Evolutionary conservation across 495 filamentous ascomycete species (phyloP).

Genomic region (Podospora pseudoanserina): DNA sequence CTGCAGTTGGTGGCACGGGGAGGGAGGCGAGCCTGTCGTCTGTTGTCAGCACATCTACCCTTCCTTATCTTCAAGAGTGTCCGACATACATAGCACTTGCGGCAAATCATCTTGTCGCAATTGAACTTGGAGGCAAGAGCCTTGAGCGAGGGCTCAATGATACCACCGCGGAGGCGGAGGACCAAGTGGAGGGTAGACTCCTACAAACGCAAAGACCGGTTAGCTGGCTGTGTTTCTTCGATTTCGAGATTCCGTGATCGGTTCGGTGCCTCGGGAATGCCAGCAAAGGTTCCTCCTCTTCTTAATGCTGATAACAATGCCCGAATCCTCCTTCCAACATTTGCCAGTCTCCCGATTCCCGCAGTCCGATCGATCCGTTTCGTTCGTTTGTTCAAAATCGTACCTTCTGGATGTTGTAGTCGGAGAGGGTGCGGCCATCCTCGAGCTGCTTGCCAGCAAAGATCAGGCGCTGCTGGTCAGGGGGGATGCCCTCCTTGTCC

Average conservation of each 20-base stretch:
- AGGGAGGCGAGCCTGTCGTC: slow-evolving; percentile 78
- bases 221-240: slow-evolving; percentile 2
- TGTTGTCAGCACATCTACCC: slow-evolving; percentile 16
- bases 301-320: not conserved
- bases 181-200: slow-evolving; percentile 99
- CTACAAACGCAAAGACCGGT: slow-evolving; percentile 42
- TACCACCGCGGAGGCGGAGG: slow-evolving; percentile 98
- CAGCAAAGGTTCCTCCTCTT: slow-evolving; percentile 11
- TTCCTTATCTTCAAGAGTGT: not conserved
- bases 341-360: slow-evolving; percentile 7
- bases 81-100: slow-evolving; percentile 79
- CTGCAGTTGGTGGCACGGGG: slow-evolving; percentile 99
- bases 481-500: slow-evolving; percentile 99
- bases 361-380: slow-evolving; percentile 11
- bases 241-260: not conserved
- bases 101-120: slow-evolving; percentile 99
- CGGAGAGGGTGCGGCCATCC: slow-evolving; percentile 95
- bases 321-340: not conserved
- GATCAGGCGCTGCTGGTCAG: slow-evolving; percentile 98
- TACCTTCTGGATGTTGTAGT: slow-evolving; percentile 99
- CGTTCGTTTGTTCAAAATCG: slow-evolving; percentile 25
- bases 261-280: slow-evolving; percentile 10
- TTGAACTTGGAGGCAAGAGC: slow-evolving; percentile 98
- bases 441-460: slow-evolving; percentile 99
- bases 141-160: slow-evolving; percentile 99